phyloP scores from a whole-genome alignment of 148 eudicot genomes.

The Heliamphora exappendiculata region DNA sequence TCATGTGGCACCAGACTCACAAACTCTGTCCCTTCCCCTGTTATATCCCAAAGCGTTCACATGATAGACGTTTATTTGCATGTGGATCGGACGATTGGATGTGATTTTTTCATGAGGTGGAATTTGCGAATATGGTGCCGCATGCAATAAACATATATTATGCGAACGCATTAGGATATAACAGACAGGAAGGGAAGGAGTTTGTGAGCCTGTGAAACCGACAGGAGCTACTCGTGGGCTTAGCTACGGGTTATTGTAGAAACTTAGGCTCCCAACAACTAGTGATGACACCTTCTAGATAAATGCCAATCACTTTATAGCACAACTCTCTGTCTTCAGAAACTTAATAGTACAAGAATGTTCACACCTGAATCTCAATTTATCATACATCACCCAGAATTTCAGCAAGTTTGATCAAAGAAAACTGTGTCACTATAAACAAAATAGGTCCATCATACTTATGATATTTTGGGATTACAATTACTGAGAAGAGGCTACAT shows the following conservation, averaged over 20 bases:
- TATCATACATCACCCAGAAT: neutral
- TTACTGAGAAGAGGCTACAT: too few relatives aligned
- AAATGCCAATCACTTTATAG: neutral
- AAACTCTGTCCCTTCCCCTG: too few relatives aligned
- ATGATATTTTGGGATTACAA: too few relatives aligned
- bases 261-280: neutral
- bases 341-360: neutral
- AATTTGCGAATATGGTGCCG: neutral
- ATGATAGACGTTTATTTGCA: too few relatives aligned
- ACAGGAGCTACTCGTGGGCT: neutral
- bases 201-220: neutral
- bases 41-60: too few relatives aligned
- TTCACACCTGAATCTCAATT: neutral
- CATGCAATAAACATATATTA: neutral
- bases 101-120: neutral
- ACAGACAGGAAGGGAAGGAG: neutral
- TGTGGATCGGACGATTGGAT: too few relatives aligned
- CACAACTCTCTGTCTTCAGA: neutral
- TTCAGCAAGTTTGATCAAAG: neutral
- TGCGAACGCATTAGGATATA: neutral
- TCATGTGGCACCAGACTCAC: too few relatives aligned
- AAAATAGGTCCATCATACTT: too few relatives aligned
- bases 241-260: neutral
- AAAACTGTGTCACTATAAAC: too few relatives aligned
- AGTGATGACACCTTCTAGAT: neutral